Evolutionary conservation across 2,329 filamentous ascomycete genomes (phyloP), one percentile per base, ranked within the genome.

Genomic region (Podosphaera aphanis): DNA sequence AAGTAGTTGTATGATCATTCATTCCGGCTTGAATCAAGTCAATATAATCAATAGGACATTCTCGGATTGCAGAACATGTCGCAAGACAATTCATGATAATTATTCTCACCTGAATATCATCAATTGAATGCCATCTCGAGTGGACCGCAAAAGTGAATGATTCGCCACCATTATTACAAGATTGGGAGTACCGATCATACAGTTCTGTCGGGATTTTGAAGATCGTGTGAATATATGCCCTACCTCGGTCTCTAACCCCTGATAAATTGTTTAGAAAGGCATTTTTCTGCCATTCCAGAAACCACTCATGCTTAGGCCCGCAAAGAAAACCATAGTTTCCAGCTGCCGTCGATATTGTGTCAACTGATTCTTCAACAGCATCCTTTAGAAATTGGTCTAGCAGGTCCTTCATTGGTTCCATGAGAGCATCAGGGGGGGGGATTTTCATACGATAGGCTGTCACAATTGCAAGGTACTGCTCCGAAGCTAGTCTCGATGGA

Each of bases 1-100:
- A 78, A 52, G 83, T 88, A 2, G 83, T 86, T 0, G 83, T 93
- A 57, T 95, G 95, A 58, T 98, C 86, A 52, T 88, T 79, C 23
- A 98, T 62, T 0, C 78, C 74, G 36, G 70, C 69, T 0, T 61
- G 56, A 7, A 79, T 60, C 11, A 59, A 49, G 16, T 47, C 18
- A 6, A 49, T 38, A 31, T 57, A 54, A 1, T 42, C 20, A 5
- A 35, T 11, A 7, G 49, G 35, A 33, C 51, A 44, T 1, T 44
- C 48, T 1, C 48, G 29, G 6, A 56, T 40, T 3, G 70, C 57
- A 5, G 61, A 61, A 47, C 66, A 69, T 29, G 62, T 62, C 1
- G 65, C 60, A 23, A 79, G 59, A 43, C 69, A 71, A 48, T 70
- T 66, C 11, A 78, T 60, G 21, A 79, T 68, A 1, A 71, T 64